Conservation (phyloP, 2,329 filamentous ascomycete genomes). For the Aphanoascus verrucosus region DNA sequence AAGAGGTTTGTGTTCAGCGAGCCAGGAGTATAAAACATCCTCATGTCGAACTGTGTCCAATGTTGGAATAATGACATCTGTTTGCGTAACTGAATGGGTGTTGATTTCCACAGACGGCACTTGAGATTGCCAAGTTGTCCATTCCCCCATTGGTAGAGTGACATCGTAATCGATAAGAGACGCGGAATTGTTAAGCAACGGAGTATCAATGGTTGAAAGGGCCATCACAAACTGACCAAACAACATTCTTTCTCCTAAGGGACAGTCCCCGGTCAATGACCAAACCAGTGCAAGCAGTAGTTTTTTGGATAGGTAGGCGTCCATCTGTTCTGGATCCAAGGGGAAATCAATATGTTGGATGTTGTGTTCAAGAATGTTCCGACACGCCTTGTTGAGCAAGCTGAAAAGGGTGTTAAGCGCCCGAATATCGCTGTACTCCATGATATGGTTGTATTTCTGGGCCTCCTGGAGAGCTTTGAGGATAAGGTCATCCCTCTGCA, state of each 20-base stretch:
- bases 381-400: slow-evolving; percentile 83
- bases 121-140: slow-evolving; percentile 87
- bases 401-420: slow-evolving; percentile 91
- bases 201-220: slow-evolving; percentile 75
- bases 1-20: slow-evolving; percentile 95
- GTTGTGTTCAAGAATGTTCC: slow-evolving; percentile 92
- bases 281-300: slow-evolving; percentile 84
- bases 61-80: slow-evolving; percentile 95
- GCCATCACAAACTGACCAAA: slow-evolving; percentile 80
- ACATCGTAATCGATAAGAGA: slow-evolving; percentile 96
- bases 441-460: slow-evolving; percentile 78
- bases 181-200: slow-evolving; percentile 62
- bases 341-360: slow-evolving; percentile 89
- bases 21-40: slow-evolving; percentile 98
- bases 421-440: slow-evolving; percentile 90
- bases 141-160: slow-evolving; percentile 72
- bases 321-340: slow-evolving; percentile 77
- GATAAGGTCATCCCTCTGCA: slow-evolving; percentile 73
- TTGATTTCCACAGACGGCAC: slow-evolving; percentile 94
- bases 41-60: slow-evolving; percentile 95
- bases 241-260: slow-evolving; percentile 70
- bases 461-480: slow-evolving; percentile 65
- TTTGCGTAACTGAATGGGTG: slow-evolving; percentile 94
- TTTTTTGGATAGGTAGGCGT: slow-evolving; percentile 86
- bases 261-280: slow-evolving; percentile 93